Conservation (phyloP, 805 yeast species). For the Maudiozyma turicensis region DNA sequence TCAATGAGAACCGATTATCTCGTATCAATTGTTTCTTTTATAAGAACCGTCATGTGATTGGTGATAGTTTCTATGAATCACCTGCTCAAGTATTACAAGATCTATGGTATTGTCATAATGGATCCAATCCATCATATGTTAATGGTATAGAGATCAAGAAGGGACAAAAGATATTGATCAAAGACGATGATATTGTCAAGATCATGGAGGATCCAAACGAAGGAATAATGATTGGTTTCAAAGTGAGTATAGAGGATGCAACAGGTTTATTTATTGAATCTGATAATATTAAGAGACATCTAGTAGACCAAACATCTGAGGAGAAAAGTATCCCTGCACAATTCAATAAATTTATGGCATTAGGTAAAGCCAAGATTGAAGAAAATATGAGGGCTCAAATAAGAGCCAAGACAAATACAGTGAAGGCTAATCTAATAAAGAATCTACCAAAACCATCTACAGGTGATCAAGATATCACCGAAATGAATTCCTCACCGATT, state of each 20-base stretch:
- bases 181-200: constrained; percentile 55
- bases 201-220: constrained; percentile 53
- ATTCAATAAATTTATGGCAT: neutral
- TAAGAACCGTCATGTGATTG: constrained; percentile 54
- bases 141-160: constrained; percentile 51
- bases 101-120: constrained; percentile 70
- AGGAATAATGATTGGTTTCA: constrained; percentile 44
- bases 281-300: constrained; percentile 25
- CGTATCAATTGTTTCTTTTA: constrained; percentile 69
- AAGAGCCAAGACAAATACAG: neutral
- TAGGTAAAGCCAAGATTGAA: neutral
- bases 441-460: too few relatives aligned
- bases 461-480: neutral
- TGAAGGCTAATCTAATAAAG: too few relatives aligned
- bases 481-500: neutral
- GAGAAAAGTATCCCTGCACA: neutral
- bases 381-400: neutral
- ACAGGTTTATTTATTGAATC: constrained; percentile 53
- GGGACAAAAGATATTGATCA: constrained; percentile 51
- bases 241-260: constrained; percentile 43
- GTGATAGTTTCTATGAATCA: constrained; percentile 48
- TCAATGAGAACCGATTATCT: constrained; percentile 70
- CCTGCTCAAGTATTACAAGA: constrained; percentile 69
- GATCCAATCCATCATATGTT: constrained; percentile 71
- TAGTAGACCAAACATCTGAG: constrained; percentile 13